Evolutionary conservation across 352 stramenopile genomes (phyloP), one percentile per base, ranked within the genome.

Genomic region (Phytophthora sp.): DNA sequence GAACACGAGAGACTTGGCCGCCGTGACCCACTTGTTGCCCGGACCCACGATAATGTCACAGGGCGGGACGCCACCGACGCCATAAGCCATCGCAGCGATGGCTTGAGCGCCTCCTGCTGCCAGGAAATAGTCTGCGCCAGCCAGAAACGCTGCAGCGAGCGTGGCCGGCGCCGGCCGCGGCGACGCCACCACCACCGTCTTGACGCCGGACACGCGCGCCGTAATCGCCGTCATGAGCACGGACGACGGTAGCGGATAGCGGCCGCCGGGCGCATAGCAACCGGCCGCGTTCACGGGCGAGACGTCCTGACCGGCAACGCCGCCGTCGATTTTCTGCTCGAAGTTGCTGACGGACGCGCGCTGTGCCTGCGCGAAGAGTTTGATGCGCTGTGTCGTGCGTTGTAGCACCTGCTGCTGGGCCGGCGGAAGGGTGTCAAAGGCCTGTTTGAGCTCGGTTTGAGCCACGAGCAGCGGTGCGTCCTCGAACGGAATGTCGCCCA

Each of bases 11-110:
- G 88, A 97, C 78, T 99, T 99, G 55, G 98, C 98, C 1, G 97
- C 97, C 9, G 97, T 99, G n/a, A 99, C 98, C 96, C 97, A 99
- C 77, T 99, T 98, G 86, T 99, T 99, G 26, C 98, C 98, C 1
- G 98, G 98, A 30, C 98, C 98, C 24, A 99, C 97, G 71, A 99
- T 99, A 62, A 99, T 98, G 81, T 99, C 97, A 72, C 96, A 99
- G 8, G 84, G 30, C 0, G 96, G 94, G 7, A 99, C 75, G 20
- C 82, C 74, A 21, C 83, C 85, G 6, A 99, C 77, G 26, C 98
- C 98, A 73, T 98, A 99, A 0, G 98, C 98, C 93, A 99, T 96
- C 4, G 94, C 89, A 9, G 88, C 97, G 57, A 99, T 98, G 20
- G 97, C 50, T 65, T 94, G 86, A 0, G 88, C 89, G 7, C 89